phyloP scores from a whole-genome alignment of 306 rosid genomes.

The Castanea sativa region DNA sequence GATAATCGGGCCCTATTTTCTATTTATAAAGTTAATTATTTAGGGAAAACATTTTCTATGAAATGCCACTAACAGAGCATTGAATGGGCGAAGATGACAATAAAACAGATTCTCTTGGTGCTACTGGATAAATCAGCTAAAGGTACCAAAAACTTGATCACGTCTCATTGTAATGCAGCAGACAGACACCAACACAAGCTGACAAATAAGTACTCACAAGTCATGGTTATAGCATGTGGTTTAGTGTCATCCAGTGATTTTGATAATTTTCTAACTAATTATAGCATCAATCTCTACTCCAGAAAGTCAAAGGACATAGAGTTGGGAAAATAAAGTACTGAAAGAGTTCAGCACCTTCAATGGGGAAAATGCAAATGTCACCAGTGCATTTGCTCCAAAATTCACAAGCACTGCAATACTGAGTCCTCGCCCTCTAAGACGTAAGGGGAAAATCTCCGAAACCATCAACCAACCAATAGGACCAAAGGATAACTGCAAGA shows the following conservation, averaged over 20 bases:
- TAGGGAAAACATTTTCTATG: too few relatives aligned
- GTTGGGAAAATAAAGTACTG: not conserved
- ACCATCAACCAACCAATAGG: slow-evolving; percentile 99
- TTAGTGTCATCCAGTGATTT: not conserved
- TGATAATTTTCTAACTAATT: not conserved
- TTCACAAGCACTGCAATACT: slow-evolving; percentile 89
- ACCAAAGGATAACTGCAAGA: slow-evolving; percentile 86
- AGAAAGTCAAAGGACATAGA: not conserved
- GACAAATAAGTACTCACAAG: not conserved
- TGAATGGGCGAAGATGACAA: not conserved
- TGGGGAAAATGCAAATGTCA: slow-evolving; percentile 89
- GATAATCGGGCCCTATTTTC: too few relatives aligned
- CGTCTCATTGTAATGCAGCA: not conserved
- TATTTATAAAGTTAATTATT: too few relatives aligned
- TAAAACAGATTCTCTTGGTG: not conserved
- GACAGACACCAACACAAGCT: not conserved
- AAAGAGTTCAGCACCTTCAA: slow-evolving; percentile 55
- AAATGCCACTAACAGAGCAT: too few relatives aligned
- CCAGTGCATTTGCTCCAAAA: slow-evolving; percentile 82
- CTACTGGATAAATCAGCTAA: not conserved
- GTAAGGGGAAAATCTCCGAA: slow-evolving; percentile 88
- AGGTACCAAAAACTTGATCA: not conserved
- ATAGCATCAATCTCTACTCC: not conserved
- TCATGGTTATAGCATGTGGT: not conserved
- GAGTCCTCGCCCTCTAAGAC: slow-evolving; percentile 87